Evolutionary conservation across 768 basidiomycete species (phyloP).

Genomic region (Termitomyces sp.): DNA sequence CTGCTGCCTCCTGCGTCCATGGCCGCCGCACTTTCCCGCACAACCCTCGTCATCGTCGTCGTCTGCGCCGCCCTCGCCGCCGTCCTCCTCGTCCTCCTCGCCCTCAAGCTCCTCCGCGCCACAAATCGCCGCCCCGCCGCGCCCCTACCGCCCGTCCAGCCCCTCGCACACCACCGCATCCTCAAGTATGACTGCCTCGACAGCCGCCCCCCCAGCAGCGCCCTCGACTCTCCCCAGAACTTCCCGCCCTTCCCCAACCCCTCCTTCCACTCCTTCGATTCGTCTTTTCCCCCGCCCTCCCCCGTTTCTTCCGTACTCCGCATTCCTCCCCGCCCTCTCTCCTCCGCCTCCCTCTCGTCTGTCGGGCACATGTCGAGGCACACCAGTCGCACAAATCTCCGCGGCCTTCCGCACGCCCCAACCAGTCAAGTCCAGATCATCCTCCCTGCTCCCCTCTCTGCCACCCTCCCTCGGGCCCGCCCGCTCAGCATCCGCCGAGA

Average conservation of each 20-base stretch:
- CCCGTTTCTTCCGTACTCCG: slow-evolving; percentile 19
- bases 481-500: slow-evolving; percentile 10
- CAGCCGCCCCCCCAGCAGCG: slow-evolving; percentile 10
- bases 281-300: slow-evolving; percentile 14
- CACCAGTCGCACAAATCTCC: slow-evolving; percentile 33
- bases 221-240: background rate
- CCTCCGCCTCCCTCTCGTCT: slow-evolving; percentile 22
- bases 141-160: slow-evolving; percentile 62
- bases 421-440: slow-evolving; percentile 62
- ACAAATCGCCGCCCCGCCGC: slow-evolving; percentile 20
- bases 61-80: slow-evolving; percentile 38
- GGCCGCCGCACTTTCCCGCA: slow-evolving; percentile 22
- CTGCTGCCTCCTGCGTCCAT: slow-evolving; percentile 3
- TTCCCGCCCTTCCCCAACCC: background rate
- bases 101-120: slow-evolving; percentile 32
- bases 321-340: slow-evolving; percentile 17
- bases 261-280: slow-evolving; percentile 9
- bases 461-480: slow-evolving; percentile 23
- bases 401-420: slow-evolving; percentile 57
- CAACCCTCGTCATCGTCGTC: slow-evolving; percentile 45
- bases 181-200: slow-evolving; percentile 26
- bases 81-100: slow-evolving; percentile 28
- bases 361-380: slow-evolving; percentile 8
- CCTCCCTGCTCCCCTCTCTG: slow-evolving; percentile 59
- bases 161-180: slow-evolving; percentile 56